Evolutionary conservation across 2,329 filamentous ascomycete genomes (phyloP).

Genomic region (Sporothrix pseudoabietina): DNA sequence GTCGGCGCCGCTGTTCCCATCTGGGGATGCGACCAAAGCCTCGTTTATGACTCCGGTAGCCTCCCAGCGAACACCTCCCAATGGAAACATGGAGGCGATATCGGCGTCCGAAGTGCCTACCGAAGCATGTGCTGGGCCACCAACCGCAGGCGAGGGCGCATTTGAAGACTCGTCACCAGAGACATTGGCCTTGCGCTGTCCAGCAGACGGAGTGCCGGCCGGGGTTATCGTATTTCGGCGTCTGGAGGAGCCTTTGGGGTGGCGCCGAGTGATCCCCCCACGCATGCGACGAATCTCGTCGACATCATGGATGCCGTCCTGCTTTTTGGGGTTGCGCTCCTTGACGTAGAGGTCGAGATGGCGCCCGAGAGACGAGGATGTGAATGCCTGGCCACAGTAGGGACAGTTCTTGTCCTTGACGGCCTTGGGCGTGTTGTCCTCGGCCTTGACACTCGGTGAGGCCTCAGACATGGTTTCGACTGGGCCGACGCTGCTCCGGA

Average conservation of each 20-base stretch:
- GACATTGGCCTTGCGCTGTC: slow-evolving; percentile 46
- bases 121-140: slow-evolving; percentile 48
- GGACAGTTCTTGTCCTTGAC: slow-evolving; percentile 85
- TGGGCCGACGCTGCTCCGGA: neutral
- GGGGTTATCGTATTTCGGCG: slow-evolving; percentile 66
- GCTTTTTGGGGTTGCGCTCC: slow-evolving; percentile 83
- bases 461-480: slow-evolving; percentile 38
- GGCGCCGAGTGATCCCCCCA: slow-evolving; percentile 81
- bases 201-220: slow-evolving; percentile 51
- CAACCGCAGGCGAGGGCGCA: slow-evolving; percentile 44
- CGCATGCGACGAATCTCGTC: slow-evolving; percentile 83
- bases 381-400: slow-evolving; percentile 87
- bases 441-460: slow-evolving; percentile 33
- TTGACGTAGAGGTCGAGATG: slow-evolving; percentile 95
- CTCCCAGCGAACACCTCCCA: slow-evolving; percentile 68
- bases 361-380: slow-evolving; percentile 87
- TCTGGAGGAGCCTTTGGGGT: slow-evolving; percentile 67
- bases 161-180: slow-evolving; percentile 46
- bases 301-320: slow-evolving; percentile 87
- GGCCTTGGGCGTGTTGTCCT: slow-evolving; percentile 49
- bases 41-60: slow-evolving; percentile 77
- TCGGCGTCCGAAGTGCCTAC: slow-evolving; percentile 53
- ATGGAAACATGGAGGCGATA: slow-evolving; percentile 48
- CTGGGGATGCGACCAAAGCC: slow-evolving; percentile 57
- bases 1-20: slow-evolving; percentile 44